Conservation (phyloP, 2,329 filamentous ascomycete genomes). For the Fusarium citri region DNA sequence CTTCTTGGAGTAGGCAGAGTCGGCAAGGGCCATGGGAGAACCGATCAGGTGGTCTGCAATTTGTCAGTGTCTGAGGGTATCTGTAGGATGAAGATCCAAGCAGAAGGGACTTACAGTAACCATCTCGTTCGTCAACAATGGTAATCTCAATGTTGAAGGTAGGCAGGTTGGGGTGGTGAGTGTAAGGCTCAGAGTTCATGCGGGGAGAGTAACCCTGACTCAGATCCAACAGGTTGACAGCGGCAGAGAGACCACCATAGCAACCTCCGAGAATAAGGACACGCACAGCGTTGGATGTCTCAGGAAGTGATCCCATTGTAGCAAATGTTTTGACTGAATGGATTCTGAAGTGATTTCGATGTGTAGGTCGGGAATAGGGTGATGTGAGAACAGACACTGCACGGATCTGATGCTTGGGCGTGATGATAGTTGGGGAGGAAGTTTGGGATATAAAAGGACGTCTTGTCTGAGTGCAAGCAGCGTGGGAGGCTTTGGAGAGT, state of each 20-base stretch:
- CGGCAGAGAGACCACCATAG: conserved; percentile 76
- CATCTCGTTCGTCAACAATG: conserved; percentile 82
- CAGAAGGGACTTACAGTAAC: conserved; percentile 72
- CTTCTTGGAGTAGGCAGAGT: conserved; percentile 70
- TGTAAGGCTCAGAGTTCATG: conserved; percentile 52
- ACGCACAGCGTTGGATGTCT: conserved; percentile 56
- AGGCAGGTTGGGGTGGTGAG: conserved; percentile 56
- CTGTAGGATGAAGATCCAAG: not conserved
- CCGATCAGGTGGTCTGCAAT: conserved; percentile 78
- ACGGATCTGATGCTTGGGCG: conserved; percentile 12
- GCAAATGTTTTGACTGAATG: conserved; percentile 20
- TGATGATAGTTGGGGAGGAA: conserved; percentile 5
- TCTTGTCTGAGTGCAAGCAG: conserved; percentile 6
- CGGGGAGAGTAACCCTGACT: conserved; percentile 67
- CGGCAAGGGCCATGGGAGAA: conserved; percentile 76
- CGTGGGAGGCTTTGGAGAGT: conserved; percentile 18
- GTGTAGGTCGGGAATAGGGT: conserved; percentile 7
- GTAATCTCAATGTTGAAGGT: conserved; percentile 74
- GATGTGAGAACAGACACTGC: conserved; percentile 7
- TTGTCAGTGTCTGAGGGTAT: conserved; percentile 11
- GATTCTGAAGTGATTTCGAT: conserved; percentile 13
- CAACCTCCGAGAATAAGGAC: conserved; percentile 78
- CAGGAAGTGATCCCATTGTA: conserved; percentile 49
- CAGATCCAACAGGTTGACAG: conserved; percentile 75
- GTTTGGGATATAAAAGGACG: conserved; percentile 16